Conservation (phyloP, 768 basidiomycete species). For the Tulasnella sp. region DNA sequence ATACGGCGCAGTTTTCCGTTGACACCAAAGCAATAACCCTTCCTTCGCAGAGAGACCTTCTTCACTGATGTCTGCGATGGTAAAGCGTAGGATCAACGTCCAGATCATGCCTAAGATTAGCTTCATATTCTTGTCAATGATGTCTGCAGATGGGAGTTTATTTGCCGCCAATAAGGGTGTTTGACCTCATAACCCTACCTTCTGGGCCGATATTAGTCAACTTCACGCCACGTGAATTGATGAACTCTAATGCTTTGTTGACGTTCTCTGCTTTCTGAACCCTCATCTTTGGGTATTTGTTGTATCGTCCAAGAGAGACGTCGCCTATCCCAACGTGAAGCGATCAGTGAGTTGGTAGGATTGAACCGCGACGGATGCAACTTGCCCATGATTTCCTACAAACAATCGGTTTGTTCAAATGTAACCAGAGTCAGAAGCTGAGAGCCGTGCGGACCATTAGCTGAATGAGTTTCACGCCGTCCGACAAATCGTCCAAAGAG, state of each 20-base stretch:
- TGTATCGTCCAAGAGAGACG: conserved; percentile 87
- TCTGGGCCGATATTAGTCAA: conserved; percentile 97
- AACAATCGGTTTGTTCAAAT: background rate
- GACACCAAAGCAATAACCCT: conserved; percentile 94
- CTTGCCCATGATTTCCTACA: conserved; percentile 91
- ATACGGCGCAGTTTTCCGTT: conserved; percentile 85
- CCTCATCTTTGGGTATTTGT: conserved; percentile 76
- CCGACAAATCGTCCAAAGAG: conserved; percentile 83
- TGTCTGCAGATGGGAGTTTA: conserved; percentile 44
- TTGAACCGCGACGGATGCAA: background rate
- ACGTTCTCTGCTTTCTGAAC: conserved; percentile 99
- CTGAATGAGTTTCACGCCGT: conserved; percentile 91
- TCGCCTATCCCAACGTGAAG: conserved; percentile 44
- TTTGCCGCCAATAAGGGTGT: background rate
- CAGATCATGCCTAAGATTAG: conserved; percentile 99
- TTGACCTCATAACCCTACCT: conserved; percentile 34
- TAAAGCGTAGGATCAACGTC: conserved; percentile 94
- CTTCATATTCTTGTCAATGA: conserved; percentile 97
- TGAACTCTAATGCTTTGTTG: conserved; percentile 91
- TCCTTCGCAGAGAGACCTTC: conserved; percentile 99
- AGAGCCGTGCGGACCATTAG: conserved; percentile 52
- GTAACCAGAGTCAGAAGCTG: conserved; percentile 17
- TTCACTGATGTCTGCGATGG: conserved; percentile 97
- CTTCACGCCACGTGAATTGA: conserved; percentile 85
- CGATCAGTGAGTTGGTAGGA: background rate